Conservation (phyloP, 202 grass and related monocot genomes). For the Cymbopogon flexuosus region DNA sequence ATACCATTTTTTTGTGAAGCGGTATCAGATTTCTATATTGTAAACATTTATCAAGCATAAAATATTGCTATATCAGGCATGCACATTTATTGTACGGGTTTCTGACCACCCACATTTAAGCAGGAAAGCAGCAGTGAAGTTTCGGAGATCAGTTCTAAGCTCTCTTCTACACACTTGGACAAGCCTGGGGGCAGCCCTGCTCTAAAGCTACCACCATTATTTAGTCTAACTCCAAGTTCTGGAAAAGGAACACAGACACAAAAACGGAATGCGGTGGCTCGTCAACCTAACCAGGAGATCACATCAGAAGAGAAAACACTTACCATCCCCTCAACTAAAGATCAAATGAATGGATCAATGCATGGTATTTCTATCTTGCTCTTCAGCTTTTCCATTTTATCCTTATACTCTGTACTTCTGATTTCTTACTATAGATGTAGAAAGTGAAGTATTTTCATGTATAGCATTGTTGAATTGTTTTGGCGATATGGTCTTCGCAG, state of each 20-base stretch:
- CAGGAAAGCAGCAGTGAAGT: slow-evolving; percentile 63
- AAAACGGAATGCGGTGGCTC: slow-evolving; percentile 42
- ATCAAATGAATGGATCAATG: slow-evolving; percentile 41
- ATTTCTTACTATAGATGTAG: background rate
- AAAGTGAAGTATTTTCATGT: slow-evolving; percentile 19
- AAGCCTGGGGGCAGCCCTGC: slow-evolving; percentile 56
- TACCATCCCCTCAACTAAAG: slow-evolving; percentile 33
- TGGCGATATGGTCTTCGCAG: slow-evolving; percentile 48
- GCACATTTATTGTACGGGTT: slow-evolving; percentile 21
- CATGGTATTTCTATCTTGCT: slow-evolving; percentile 46
- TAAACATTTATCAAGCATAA: background rate
- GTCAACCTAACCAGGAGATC: slow-evolving; percentile 55
- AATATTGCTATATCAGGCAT: slow-evolving; percentile 5
- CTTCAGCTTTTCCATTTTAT: slow-evolving; percentile 10
- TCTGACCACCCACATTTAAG: slow-evolving; percentile 34
- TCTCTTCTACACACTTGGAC: slow-evolving; percentile 67
- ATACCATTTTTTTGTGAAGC: background rate
- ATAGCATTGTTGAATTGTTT: background rate
- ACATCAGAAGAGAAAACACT: slow-evolving; percentile 42
- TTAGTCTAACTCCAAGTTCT: slow-evolving; percentile 79
- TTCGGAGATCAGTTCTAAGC: slow-evolving; percentile 55
- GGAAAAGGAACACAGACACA: slow-evolving; percentile 59
- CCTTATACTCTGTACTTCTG: background rate
- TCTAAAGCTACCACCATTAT: slow-evolving; percentile 81
- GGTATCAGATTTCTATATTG: background rate